Percentiles rank a stretch among this genome's conserved stretches.
Evolutionary conservation across 768 basidiomycete species (phyloP).

Genomic region (Brasilioporus rufonigricans): DNA sequence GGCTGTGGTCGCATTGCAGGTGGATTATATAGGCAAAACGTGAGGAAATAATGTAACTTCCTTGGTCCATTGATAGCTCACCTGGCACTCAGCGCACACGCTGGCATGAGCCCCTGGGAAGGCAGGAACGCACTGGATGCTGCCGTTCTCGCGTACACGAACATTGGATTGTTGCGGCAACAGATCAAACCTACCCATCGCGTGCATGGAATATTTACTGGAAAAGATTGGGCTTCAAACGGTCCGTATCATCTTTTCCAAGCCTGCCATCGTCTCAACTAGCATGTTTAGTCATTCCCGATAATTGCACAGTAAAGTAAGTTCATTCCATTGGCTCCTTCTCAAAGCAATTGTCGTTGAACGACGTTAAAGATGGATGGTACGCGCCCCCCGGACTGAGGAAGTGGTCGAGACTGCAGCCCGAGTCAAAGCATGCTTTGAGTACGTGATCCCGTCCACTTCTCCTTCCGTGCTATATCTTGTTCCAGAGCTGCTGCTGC

Average conservation of each 20-base stretch:
- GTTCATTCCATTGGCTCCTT: conserved; percentile 16
- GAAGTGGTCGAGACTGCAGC: conserved; percentile 57
- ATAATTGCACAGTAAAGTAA: conserved; percentile 70
- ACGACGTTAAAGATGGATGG: conserved; percentile 51
- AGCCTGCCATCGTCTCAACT: not conserved
- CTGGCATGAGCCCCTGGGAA: conserved; percentile 83
- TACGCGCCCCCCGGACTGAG: conserved; percentile 66
- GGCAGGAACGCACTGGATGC: conserved; percentile 83
- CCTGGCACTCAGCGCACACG: conserved; percentile 57
- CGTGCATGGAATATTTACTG: too few species aligned
- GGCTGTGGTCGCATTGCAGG: conserved; percentile 56
- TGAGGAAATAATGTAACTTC: conserved; percentile 27
- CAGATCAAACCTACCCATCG: conserved; percentile 74
- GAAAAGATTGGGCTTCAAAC: conserved; percentile 72
- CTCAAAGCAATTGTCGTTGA: not conserved
- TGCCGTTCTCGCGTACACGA: too few species aligned
- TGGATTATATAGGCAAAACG: conserved; percentile 77
- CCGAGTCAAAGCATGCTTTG: conserved; percentile 69
- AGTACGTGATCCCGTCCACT: conserved; percentile 41
- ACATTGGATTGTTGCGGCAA: conserved; percentile 78
- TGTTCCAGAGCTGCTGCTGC: conserved; percentile 56
- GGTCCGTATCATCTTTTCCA: conserved; percentile 39
- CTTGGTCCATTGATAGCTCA: not conserved
- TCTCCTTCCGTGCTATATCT: not conserved
- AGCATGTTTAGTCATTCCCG: conserved; percentile 65